A percentile compares a stretch with the other conserved stretches of the same genome.
phyloP scores from a whole-genome alignment of 768 basidiomycete genomes.

The Amanita brunnescens region DNA sequence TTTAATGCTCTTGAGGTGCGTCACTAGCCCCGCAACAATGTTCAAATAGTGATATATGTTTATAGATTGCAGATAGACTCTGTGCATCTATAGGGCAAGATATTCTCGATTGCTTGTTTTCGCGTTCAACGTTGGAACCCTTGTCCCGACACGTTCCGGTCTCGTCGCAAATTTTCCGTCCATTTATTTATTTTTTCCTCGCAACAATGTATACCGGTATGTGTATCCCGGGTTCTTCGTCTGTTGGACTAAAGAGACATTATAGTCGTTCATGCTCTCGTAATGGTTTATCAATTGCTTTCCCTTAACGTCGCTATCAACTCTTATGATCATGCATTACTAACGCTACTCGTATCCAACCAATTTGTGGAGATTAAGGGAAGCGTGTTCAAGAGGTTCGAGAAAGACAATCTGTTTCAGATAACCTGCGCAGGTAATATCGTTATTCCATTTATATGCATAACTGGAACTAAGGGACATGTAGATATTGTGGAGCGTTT shows the following conservation, averaged over 20 bases:
- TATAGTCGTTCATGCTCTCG: conserved; percentile 80
- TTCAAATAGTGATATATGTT: conserved; percentile 5
- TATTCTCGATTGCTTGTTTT: conserved; percentile 92
- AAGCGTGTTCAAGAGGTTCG: conserved; percentile 98
- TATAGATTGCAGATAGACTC: conserved; percentile 86
- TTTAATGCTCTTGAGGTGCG: conserved; percentile 96
- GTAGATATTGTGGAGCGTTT: conserved; percentile 98
- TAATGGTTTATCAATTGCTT: conserved; percentile 93
- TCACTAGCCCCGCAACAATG: neutral
- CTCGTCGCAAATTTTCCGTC: conserved; percentile 61
- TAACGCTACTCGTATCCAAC: conserved; percentile 92
- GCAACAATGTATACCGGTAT: conserved; percentile 78
- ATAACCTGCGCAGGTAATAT: conserved; percentile 89
- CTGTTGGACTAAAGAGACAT: neutral
- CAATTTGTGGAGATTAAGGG: conserved; percentile 99
- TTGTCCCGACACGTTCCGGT: conserved; percentile 55
- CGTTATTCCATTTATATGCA: neutral
- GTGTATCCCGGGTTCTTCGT: conserved; percentile 15
- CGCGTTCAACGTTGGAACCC: conserved; percentile 77
- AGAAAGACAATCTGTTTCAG: conserved; percentile 97
- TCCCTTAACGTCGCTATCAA: conserved; percentile 96
- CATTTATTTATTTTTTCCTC: conserved; percentile 76
- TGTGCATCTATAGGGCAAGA: conserved; percentile 98
- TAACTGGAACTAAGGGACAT: neutral
- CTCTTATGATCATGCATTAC: conserved; percentile 91